phyloP scores from a whole-genome alignment of 2,329 filamentous ascomycete genomes.

The Nakataea oryzae region DNA sequence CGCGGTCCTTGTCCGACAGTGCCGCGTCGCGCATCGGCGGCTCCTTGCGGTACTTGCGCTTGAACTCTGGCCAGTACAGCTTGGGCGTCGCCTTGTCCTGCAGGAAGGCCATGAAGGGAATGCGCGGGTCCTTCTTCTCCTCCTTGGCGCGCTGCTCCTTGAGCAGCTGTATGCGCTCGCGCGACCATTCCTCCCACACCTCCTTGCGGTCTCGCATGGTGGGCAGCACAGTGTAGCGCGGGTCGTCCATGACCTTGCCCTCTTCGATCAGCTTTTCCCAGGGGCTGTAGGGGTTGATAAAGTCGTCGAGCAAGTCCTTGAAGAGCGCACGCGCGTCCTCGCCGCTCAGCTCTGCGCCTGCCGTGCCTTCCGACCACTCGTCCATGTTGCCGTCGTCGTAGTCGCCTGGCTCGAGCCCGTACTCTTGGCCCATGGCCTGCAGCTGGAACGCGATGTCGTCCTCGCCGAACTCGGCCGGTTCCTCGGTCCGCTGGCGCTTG shows the following conservation, averaged over 20 bases:
- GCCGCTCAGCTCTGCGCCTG: slow-evolving; percentile 59
- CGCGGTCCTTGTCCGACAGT: slow-evolving; percentile 65
- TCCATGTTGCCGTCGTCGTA: slow-evolving; percentile 56
- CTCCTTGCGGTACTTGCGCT: slow-evolving; percentile 79
- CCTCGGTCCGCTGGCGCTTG: slow-evolving; percentile 37
- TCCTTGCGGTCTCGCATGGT: slow-evolving; percentile 77
- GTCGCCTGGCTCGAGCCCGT: slow-evolving; percentile 66
- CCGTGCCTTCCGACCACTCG: slow-evolving; percentile 60
- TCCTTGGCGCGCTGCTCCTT: slow-evolving; percentile 64
- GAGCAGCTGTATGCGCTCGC: slow-evolving; percentile 61
- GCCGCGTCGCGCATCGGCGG: slow-evolving; percentile 65
- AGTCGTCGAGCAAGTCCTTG: slow-evolving; percentile 77
- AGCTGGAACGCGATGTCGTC: slow-evolving; percentile 92
- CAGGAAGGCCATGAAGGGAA: slow-evolving; percentile 74
- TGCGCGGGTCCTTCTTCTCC: slow-evolving; percentile 71
- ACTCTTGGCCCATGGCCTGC: slow-evolving; percentile 79
- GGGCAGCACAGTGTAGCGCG: slow-evolving; percentile 71
- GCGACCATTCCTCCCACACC: slow-evolving; percentile 75
- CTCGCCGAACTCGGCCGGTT: slow-evolving; percentile 74
- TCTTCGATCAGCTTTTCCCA: slow-evolving; percentile 89
- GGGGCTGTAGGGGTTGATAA: slow-evolving; percentile 77
- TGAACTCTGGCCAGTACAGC: slow-evolving; percentile 96
- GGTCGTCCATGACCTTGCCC: slow-evolving; percentile 71
- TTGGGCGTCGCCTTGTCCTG: slow-evolving; percentile 77
- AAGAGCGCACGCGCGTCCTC: slow-evolving; percentile 72